A percentile compares a stretch with the other conserved stretches of the same genome.
Conservation (phyloP, 2,329 filamentous ascomycete species). For the Nectriaceae sp. region DNA sequence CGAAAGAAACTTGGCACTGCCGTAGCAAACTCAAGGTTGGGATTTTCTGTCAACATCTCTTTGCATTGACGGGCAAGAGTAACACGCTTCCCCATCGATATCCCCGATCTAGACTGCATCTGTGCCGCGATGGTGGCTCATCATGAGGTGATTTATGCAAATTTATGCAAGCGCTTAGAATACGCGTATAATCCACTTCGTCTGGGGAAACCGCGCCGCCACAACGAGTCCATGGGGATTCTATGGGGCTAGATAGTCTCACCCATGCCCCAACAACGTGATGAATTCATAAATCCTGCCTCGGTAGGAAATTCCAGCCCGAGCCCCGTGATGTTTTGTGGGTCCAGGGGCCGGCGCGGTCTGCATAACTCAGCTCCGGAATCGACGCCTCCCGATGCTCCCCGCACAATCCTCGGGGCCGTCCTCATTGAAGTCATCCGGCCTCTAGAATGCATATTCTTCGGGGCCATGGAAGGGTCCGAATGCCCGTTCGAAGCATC, state of each 20-base stretch:
- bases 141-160: neutral
- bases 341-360: neutral
- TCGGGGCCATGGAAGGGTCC: conserved; percentile 3
- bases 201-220: neutral
- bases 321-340: neutral
- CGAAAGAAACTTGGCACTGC: too few relatives aligned
- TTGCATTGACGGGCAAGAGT: too few relatives aligned
- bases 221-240: neutral
- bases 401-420: neutral
- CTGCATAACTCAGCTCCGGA: neutral
- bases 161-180: neutral
- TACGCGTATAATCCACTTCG: neutral
- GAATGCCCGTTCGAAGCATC: conserved; percentile 1
- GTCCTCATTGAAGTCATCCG: neutral
- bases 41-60: too few relatives aligned
- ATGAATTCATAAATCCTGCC: too few relatives aligned
- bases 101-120: too few relatives aligned
- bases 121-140: too few relatives aligned
- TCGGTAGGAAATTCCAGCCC: too few relatives aligned
- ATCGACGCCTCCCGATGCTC: neutral
- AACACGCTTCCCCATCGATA: too few relatives aligned
- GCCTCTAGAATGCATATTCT: neutral
- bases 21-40: too few relatives aligned
- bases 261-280: too few relatives aligned
- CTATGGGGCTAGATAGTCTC: too few relatives aligned